Percentiles rank a stretch among this genome's conserved stretches.
Evolutionary conservation across 306 rosid genomes (phyloP).

Genomic region (Cicer yamashitae): DNA sequence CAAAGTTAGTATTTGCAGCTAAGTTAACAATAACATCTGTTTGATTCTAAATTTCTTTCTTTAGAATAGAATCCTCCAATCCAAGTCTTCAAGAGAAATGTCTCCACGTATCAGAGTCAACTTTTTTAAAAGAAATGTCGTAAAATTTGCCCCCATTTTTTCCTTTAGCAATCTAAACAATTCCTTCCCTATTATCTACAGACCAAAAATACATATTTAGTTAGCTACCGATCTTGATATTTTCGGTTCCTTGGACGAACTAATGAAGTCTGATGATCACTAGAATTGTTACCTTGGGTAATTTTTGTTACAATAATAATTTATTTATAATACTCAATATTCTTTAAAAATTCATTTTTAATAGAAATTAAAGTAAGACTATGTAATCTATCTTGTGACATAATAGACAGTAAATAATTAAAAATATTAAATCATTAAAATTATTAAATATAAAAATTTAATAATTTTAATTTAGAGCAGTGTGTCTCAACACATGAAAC

Average conservation of each 20-base stretch:
- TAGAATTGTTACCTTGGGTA: no score
- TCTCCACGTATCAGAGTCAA: constrained; percentile 69
- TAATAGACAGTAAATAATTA: no score
- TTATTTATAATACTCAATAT: no score
- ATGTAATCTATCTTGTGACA: no score
- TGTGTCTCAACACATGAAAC: no score
- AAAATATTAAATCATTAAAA: constrained; percentile 47
- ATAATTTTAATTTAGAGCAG: no score
- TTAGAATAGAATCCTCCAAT: constrained; percentile 58
- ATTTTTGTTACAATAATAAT: not conserved
- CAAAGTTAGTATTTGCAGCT: constrained; percentile 89
- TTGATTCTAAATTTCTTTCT: constrained; percentile 60
- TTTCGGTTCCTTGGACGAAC: no score
- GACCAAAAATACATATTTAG: not conserved
- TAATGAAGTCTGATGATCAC: no score
- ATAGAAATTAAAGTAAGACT: not conserved
- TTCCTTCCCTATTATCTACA: constrained; percentile 72
- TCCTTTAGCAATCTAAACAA: constrained; percentile 70
- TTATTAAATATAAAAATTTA: constrained; percentile 13
- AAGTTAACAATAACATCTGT: constrained; percentile 71
- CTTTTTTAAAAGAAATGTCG: constrained; percentile 56
- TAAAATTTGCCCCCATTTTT: constrained; percentile 61
- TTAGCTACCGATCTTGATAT: not conserved
- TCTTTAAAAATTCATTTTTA: constrained; percentile 37
- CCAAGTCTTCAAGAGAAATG: constrained; percentile 63